Base-by-base conservation (phyloP, 371 early-diverging fungal genomes). In the Vairimorpha apis region DNA sequence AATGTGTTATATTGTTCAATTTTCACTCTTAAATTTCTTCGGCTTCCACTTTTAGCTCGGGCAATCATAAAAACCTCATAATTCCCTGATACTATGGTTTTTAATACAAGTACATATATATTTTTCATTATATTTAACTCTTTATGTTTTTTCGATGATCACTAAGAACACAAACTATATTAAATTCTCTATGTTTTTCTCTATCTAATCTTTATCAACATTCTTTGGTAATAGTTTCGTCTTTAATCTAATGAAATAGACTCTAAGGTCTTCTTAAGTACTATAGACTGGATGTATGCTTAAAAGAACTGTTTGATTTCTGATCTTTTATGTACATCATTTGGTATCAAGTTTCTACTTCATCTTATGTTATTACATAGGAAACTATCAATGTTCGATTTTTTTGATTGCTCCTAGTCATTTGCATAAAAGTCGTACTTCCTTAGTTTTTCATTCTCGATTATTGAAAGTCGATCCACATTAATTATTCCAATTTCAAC, bases 391-490 rank as follows among this genome's bases (percentile, higher is more conserved):
- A 37, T 60, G 8, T 1, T n/a, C 4, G 49, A 21, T n/a, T 49
- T 49, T 14, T 49, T 8, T 49, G 18, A 10, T n/a, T 14, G 23
- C 18, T 21, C 49, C 49, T 25, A 33, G 5, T 58, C 29, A 58
- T 58, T 58, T 30, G 7, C 58, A 58, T n/a, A 8, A 25, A 58
- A 29, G n/a, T 58, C 25, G 23, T 29, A 29, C 23, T 58, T 58
- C 32, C 32, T 58, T 33, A 58, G 18, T n/a, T 58, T 58, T 33
- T 58, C 58, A 25, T 25, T 58, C 33, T 58, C 58, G 8, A 58
- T 29, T 30, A 30, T 4, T 3, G 13, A 8, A 5, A 58, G 58
- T 25, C 33, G 27, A n/a, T 58, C 58, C 33, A 10, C n/a, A 29
- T 4, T 30, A 12, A 18, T 58, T 8, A 23, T 58, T 8, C 29